Conservation (phyloP, 345 rosid genomes). For the Crucihimalaya himalaica region DNA sequence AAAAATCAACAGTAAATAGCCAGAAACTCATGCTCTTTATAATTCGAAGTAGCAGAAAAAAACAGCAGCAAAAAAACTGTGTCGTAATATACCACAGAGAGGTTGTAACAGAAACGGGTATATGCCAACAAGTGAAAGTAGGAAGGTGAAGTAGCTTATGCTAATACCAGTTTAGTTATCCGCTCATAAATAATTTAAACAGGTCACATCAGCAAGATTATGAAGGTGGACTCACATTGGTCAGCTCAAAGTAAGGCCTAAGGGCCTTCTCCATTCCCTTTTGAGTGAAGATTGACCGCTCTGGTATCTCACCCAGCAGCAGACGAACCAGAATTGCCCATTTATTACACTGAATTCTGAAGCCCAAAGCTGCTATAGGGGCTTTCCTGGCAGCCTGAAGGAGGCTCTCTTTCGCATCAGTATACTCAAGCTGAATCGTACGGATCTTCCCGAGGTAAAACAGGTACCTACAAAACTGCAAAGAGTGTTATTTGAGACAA, state of each 20-base stretch:
- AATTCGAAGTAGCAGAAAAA: background rate
- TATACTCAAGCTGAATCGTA: slow-evolving; percentile 88
- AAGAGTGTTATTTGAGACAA: background rate
- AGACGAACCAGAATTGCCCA: slow-evolving; percentile 84
- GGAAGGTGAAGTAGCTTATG: slow-evolving; percentile 9
- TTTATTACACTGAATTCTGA: slow-evolving; percentile 77
- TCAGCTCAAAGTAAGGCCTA: slow-evolving; percentile 84
- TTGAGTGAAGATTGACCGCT: slow-evolving; percentile 79
- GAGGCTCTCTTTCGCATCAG: slow-evolving; percentile 90
- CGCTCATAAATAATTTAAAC: background rate
- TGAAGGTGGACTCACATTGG: slow-evolving; percentile 64
- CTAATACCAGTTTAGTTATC: background rate
- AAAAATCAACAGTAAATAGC: background rate
- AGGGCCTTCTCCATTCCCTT: slow-evolving; percentile 88
- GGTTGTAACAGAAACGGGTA: background rate
- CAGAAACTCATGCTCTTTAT: background rate
- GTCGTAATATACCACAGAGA: background rate
- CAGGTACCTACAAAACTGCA: slow-evolving; percentile 86
- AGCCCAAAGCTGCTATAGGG: slow-evolving; percentile 76
- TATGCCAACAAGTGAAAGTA: background rate
- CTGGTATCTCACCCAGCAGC: slow-evolving; percentile 86
- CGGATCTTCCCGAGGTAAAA: slow-evolving; percentile 90
- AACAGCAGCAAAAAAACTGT: background rate
- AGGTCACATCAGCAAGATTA: background rate
- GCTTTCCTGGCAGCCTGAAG: slow-evolving; percentile 92